phyloP scores from a whole-genome alignment of 352 stramenopile species.

The Thalassiosira tumida region DNA sequence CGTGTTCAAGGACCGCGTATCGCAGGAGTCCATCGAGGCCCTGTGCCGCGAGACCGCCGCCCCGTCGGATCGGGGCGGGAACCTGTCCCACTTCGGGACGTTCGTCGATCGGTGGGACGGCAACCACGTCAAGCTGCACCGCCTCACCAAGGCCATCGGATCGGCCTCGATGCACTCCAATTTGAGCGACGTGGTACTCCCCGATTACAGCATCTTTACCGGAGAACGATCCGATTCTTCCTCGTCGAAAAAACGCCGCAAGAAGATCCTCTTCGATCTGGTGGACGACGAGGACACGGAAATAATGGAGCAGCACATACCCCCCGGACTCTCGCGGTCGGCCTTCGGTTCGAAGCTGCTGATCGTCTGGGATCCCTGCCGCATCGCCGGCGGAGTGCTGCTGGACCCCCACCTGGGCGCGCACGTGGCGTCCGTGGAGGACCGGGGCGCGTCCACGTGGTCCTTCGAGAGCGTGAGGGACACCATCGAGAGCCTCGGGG shows the following conservation, averaged over 20 bases:
- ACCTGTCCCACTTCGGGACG: slow-evolving; percentile 44
- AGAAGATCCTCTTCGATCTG: slow-evolving; percentile 76
- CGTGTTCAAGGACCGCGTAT: slow-evolving; percentile 88
- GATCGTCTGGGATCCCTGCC: slow-evolving; percentile 87
- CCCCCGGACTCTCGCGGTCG: slow-evolving; percentile 64
- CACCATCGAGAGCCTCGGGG: slow-evolving; percentile 86
- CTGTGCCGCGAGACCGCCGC: slow-evolving; percentile 81
- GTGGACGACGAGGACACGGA: slow-evolving; percentile 80
- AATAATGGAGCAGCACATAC: slow-evolving; percentile 53
- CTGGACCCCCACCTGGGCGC: slow-evolving; percentile 85
- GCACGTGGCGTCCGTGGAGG: slow-evolving; percentile 67
- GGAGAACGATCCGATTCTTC: slow-evolving; percentile 27
- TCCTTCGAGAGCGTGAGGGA: slow-evolving; percentile 84
- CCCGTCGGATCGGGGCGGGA: slow-evolving; percentile 21
- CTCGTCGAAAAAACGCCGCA: neutral
- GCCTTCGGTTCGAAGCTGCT: slow-evolving; percentile 87
- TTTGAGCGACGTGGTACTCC: slow-evolving; percentile 73
- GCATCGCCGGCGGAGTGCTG: slow-evolving; percentile 67
- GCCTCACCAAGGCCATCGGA: slow-evolving; percentile 69
- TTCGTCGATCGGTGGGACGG: slow-evolving; percentile 80
- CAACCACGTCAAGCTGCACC: slow-evolving; percentile 58
- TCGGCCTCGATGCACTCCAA: slow-evolving; percentile 68
- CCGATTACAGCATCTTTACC: slow-evolving; percentile 72
- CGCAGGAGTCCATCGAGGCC: slow-evolving; percentile 84
- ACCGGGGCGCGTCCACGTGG: slow-evolving; percentile 75